Conservation (phyloP, 257 asterid species). For the Solanum raphanifolium region DNA sequence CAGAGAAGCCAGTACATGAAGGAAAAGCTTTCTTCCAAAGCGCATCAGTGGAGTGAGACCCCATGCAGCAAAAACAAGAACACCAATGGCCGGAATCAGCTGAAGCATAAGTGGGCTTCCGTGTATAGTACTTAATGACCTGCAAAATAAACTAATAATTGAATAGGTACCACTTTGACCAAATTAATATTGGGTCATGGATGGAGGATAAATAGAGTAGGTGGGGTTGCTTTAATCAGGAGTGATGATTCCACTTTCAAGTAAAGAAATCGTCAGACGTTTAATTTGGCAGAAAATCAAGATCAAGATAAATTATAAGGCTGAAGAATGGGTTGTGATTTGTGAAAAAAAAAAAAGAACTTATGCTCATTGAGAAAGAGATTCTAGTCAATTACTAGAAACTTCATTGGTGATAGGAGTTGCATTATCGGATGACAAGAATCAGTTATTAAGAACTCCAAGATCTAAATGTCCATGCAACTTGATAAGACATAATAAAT, state of each 20-base stretch:
- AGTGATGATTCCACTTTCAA: neutral
- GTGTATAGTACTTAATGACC: constrained; percentile 16
- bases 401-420: neutral
- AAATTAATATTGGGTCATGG: neutral
- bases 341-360: neutral
- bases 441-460: neutral
- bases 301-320: neutral
- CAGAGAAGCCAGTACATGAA: constrained; percentile 32
- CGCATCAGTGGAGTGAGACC: constrained; percentile 75
- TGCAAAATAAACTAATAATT: neutral
- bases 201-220: neutral
- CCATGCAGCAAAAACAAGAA: constrained; percentile 67
- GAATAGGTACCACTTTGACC: neutral
- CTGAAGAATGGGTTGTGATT: neutral
- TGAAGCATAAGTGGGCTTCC: constrained; percentile 18
- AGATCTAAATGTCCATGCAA: neutral
- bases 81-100: constrained; percentile 32
- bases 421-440: neutral
- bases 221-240: neutral
- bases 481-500: neutral
- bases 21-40: constrained; percentile 49
- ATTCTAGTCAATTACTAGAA: neutral
- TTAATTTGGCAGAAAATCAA: neutral
- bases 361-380: neutral
- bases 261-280: neutral